Evolutionary conservation across 1,139 yeast species (phyloP), one percentile per base, ranked within the genome.

Genomic region (Kurtzmaniella quercitrusa): DNA sequence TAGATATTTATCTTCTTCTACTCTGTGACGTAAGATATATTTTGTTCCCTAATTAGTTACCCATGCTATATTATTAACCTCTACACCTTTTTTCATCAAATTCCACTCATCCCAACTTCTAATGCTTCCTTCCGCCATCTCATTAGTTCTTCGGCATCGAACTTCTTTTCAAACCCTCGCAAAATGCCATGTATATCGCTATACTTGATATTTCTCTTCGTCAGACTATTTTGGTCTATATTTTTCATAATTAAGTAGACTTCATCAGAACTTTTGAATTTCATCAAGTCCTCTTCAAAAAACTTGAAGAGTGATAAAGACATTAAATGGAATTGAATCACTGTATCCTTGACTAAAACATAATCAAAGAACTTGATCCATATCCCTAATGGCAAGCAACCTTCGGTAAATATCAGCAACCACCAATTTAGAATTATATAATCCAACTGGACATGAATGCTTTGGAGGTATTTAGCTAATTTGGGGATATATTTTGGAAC

Each of bases 361-460:
- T 68, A 70, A 54, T 79, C 84, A 68, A 82, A 75, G 9, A 78
- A 58, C 41, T 77, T 65, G 56, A 77, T 74, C 64, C 81, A 68
- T 3, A 72, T 65, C 33, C 79, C 83, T 2, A 77, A 65, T 2
- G 78, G 76, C n/a, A 78, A 55, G 34, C 79, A 69, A 41, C 72
- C 59, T 36, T 67, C 83, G 0, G 81, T 75, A 55, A 79, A 80
- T 37, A 81, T 59, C 10, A 80, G 70, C 15, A 80, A 61, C 66
- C 81, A 79, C 85, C 85, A 80, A 49, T 77, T 76, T 58, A 79
- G 70, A 8, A 82, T 72, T 23, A 79, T 69, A 15, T 77, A 69
- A 42, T 77, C 82, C 2, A 77, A 56, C 43, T 78, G 80, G 21
- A 80, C 70, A 2, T 63, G 63, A 6, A 68, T 53, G 0, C 44